Conservation (phyloP, 352 stramenopile species). For the Pythium scleroteichum region DNA sequence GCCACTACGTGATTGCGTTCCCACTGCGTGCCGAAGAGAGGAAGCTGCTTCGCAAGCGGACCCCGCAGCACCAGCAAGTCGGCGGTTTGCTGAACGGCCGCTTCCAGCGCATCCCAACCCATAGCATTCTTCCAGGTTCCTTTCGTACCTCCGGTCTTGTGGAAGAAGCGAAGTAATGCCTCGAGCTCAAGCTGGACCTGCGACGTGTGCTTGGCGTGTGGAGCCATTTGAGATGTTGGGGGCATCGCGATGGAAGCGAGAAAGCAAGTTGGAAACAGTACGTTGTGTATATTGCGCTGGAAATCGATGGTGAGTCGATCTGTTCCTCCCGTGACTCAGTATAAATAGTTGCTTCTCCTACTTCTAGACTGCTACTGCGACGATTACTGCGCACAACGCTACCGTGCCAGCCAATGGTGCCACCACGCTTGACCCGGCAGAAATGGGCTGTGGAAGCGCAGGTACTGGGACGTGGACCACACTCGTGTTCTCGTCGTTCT, state of each 20-base stretch:
- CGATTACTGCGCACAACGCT: no score
- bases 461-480: not conserved
- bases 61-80: slow-evolving; percentile 30
- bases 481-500: not conserved
- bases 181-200: slow-evolving; percentile 48
- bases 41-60: slow-evolving; percentile 39
- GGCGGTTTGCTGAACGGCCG: slow-evolving; percentile 19
- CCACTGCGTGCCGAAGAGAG: slow-evolving; percentile 51
- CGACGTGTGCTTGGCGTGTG: slow-evolving; percentile 31
- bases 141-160: slow-evolving; percentile 35
- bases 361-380: no score
- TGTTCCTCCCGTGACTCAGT: not conserved
- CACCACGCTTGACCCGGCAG: no score
- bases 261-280: not conserved
- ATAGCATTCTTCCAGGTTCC: slow-evolving; percentile 38
- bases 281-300: not conserved
- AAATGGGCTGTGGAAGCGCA: not conserved
- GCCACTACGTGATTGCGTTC: slow-evolving; percentile 60
- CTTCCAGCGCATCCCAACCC: slow-evolving; percentile 39
- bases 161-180: slow-evolving; percentile 45
- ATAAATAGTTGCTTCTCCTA: slow-evolving; percentile 4
- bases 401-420: no score
- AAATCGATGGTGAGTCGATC: no score
- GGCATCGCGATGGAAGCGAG: slow-evolving; percentile 15
- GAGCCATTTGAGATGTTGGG: not conserved